A percentile compares a stretch with the other conserved stretches of the same genome.
phyloP scores from a whole-genome alignment of 257 asterid species.

The Fraxinus anomala region DNA sequence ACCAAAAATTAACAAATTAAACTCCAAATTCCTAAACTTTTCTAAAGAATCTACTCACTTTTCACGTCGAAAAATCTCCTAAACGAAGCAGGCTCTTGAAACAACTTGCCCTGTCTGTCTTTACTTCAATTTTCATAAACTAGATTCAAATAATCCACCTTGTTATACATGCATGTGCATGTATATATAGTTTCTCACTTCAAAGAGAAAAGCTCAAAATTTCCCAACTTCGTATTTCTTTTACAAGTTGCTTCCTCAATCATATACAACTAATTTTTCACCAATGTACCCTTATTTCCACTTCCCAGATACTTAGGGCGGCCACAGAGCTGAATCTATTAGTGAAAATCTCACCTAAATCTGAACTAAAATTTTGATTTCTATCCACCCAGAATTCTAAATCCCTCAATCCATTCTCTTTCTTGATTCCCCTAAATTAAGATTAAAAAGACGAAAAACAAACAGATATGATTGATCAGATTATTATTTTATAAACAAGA shows the following conservation, averaged over 20 bases:
- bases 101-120: background rate
- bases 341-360: constrained; percentile 64
- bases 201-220: constrained; percentile 13
- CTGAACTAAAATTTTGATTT: constrained; percentile 42
- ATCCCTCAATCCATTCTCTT: constrained; percentile 33
- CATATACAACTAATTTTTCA: constrained; percentile 32
- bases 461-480: constrained; percentile 12
- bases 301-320: constrained; percentile 35
- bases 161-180: background rate
- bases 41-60: background rate
- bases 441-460: constrained; percentile 23
- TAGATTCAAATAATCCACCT: background rate
- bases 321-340: constrained; percentile 34
- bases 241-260: constrained; percentile 12
- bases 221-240: constrained; percentile 20
- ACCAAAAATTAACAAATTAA: constrained; percentile 26
- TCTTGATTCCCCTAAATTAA: constrained; percentile 20
- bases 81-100: background rate
- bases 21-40: background rate
- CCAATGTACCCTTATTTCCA: constrained; percentile 20
- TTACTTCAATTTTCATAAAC: background rate
- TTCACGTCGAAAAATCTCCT: background rate
- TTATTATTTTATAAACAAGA: constrained; percentile 3
- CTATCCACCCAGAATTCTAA: constrained; percentile 28
- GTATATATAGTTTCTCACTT: background rate